These are phyloP conservation scores for Viola odorata DNA, from an alignment of 345 rosid genomes.

Conservation along the genomic window DNA sequence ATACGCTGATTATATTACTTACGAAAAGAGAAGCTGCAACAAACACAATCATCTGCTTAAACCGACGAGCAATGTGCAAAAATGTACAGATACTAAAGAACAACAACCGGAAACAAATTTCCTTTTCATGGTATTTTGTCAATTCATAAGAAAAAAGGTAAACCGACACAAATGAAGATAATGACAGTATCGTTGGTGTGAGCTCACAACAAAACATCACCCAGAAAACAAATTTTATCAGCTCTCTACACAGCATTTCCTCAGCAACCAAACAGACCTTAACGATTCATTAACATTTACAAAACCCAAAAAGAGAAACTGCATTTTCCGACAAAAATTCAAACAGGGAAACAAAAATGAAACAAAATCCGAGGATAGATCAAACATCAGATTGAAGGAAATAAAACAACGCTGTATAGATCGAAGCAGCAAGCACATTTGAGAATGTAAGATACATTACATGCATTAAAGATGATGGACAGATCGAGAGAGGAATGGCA, in stretches of 20 bases:
- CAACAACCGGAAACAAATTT: no score
- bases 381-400: slow-evolving; percentile 8
- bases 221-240: slow-evolving; percentile 1
- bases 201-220: neutral
- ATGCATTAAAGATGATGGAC: slow-evolving; percentile 11
- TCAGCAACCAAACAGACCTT: slow-evolving; percentile 4
- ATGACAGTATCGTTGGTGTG: no score
- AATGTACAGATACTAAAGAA: no score
- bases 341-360: slow-evolving; percentile 6
- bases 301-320: neutral
- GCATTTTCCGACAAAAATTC: neutral
- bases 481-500: slow-evolving; percentile 14
- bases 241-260: slow-evolving; percentile 12
- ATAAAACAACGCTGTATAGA: slow-evolving; percentile 10
- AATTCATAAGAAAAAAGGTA: no score
- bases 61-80: no score
- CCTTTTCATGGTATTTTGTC: no score
- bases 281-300: neutral
- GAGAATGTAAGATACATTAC: slow-evolving; percentile 28
- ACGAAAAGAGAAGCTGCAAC: no score
- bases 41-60: no score
- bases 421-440: slow-evolving; percentile 1
- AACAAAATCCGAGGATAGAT: neutral
- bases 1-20: no score
- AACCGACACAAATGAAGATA: no score